Conservation (phyloP, 2,329 filamentous ascomycete genomes). For the Aspergillus phoenicis region DNA sequence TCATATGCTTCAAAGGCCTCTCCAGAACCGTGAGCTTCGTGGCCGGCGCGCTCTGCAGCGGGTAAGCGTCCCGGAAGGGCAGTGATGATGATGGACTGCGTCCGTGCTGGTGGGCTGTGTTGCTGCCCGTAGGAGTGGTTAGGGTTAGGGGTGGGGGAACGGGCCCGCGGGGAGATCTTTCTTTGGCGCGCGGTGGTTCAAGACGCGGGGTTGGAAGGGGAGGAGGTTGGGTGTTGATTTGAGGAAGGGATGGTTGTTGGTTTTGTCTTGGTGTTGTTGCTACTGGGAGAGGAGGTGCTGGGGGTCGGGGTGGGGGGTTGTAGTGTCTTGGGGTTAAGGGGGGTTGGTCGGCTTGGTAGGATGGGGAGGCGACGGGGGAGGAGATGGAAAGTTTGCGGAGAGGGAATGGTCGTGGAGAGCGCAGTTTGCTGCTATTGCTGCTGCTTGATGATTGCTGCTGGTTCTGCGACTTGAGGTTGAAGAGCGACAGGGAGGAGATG, state of each 20-base stretch:
- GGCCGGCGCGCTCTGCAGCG: constrained; percentile 47
- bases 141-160: constrained; percentile 38
- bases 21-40: constrained; percentile 55
- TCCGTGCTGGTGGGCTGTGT: neutral
- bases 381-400: constrained; percentile 62
- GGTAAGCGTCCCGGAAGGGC: constrained; percentile 49
- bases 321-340: constrained; percentile 61
- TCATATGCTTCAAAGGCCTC: constrained; percentile 38
- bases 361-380: constrained; percentile 53
- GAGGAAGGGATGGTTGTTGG: neutral
- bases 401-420: constrained; percentile 41
- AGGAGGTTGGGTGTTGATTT: neutral
- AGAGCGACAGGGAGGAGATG: constrained; percentile 44
- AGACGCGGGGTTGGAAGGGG: neutral
- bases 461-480: constrained; percentile 34
- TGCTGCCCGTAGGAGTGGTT: constrained; percentile 29
- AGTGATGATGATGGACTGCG: constrained; percentile 34
- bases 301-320: constrained; percentile 46
- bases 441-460: constrained; percentile 29
- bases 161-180: neutral
- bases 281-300: neutral
- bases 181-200: neutral
- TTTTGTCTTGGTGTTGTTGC: neutral
- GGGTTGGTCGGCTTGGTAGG: constrained; percentile 55
- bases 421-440: constrained; percentile 46